phyloP scores from a whole-genome alignment of 2,329 filamentous ascomycete genomes.

The Incumbomyces lentus region DNA sequence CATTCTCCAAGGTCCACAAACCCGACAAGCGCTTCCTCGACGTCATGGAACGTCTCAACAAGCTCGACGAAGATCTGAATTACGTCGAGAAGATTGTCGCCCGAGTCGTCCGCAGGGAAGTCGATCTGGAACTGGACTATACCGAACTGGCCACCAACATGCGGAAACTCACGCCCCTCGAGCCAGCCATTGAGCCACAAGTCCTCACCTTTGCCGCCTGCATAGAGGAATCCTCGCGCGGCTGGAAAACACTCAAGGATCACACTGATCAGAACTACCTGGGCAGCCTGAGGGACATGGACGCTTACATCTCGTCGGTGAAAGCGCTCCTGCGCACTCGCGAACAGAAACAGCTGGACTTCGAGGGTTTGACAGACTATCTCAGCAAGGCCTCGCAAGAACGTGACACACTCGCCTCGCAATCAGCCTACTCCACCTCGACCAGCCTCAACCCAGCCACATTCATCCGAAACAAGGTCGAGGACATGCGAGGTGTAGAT shows the following conservation, averaged over 20 bases:
- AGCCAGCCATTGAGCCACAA: slow-evolving; percentile 72
- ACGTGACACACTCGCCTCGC: slow-evolving; percentile 65
- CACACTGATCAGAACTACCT: slow-evolving; percentile 94
- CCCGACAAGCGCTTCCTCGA: slow-evolving; percentile 91
- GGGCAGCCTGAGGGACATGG: slow-evolving; percentile 86
- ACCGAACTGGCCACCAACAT: slow-evolving; percentile 87
- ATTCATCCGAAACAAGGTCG: slow-evolving; percentile 87
- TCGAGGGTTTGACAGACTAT: slow-evolving; percentile 91
- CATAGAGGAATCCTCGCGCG: slow-evolving; percentile 70
- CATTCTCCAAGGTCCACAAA: slow-evolving; percentile 92
- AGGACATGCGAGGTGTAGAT: slow-evolving; percentile 92
- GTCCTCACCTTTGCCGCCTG: slow-evolving; percentile 79
- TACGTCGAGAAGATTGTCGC: slow-evolving; percentile 95
- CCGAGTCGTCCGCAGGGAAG: slow-evolving; percentile 75
- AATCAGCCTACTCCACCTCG: slow-evolving; percentile 50
- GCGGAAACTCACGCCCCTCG: slow-evolving; percentile 79
- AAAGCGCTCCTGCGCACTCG: slow-evolving; percentile 83
- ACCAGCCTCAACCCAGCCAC: slow-evolving; percentile 58
- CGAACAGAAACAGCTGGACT: slow-evolving; percentile 96
- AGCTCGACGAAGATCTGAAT: slow-evolving; percentile 82
- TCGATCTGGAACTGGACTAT: slow-evolving; percentile 79
- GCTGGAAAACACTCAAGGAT: slow-evolving; percentile 72
- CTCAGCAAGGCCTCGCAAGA: slow-evolving; percentile 82
- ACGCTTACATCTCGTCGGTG: slow-evolving; percentile 78
- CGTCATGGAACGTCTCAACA: slow-evolving; percentile 83